Percentiles rank a stretch among this genome's conserved stretches.
phyloP scores from a whole-genome alignment of 257 asterid species.

The Striga asiatica region DNA sequence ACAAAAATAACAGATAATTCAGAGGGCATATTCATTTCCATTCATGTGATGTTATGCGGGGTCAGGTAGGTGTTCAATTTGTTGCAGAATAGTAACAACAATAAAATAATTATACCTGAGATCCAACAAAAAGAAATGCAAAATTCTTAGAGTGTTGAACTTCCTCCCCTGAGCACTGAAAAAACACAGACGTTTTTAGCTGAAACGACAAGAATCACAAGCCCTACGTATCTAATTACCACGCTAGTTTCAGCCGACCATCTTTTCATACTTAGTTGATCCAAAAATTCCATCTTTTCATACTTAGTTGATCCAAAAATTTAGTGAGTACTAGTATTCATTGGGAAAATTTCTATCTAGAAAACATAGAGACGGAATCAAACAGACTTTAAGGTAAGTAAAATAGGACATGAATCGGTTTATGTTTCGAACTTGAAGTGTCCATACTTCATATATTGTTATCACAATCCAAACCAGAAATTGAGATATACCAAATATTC shows the following conservation, averaged over 20 bases:
- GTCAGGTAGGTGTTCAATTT: neutral
- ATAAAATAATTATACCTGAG: slow-evolving; percentile 44
- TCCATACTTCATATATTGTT: no score
- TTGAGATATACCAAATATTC: slow-evolving; percentile 50
- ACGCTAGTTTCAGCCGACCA: neutral
- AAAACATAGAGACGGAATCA: no score
- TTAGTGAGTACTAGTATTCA: no score
- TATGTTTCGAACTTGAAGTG: no score
- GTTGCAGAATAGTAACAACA: neutral
- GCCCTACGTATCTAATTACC: neutral
- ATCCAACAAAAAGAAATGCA: slow-evolving; percentile 74
- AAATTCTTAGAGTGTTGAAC: slow-evolving; percentile 44
- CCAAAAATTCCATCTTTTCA: neutral
- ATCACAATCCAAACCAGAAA: slow-evolving; percentile 3
- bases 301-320: no score
- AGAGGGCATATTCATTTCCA: neutral
- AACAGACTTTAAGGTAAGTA: no score
- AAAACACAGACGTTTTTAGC: slow-evolving; percentile 9
- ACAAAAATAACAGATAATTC: slow-evolving; percentile 4
- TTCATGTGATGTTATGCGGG: no score
- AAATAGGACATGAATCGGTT: no score
- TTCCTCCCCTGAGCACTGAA: slow-evolving; percentile 61
- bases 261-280: neutral
- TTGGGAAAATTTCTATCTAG: no score
- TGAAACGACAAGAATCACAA: slow-evolving; percentile 6